Evolutionary conservation across 345 rosid genomes (phyloP).

Genomic region (Salix koriyanagi): DNA sequence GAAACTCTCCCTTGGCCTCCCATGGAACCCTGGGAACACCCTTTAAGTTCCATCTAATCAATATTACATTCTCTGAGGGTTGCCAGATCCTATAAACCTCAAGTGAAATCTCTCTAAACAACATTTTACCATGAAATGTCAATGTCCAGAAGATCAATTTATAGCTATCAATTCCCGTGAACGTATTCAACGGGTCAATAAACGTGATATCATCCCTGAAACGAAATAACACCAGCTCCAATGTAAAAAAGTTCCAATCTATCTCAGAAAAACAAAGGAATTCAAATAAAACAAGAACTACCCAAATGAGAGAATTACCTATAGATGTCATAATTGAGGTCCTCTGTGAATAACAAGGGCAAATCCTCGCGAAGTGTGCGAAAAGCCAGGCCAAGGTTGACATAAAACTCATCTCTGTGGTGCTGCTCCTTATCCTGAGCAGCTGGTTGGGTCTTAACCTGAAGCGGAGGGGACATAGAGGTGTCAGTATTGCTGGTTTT

Average conservation of each 20-base stretch:
- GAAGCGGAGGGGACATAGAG: conserved; percentile 24
- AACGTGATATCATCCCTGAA: conserved; percentile 83
- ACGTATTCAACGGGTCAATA: conserved; percentile 68
- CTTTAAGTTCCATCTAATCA: conserved; percentile 85
- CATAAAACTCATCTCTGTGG: conserved; percentile 58
- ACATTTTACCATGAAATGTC: conserved; percentile 79
- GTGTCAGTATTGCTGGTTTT: neutral
- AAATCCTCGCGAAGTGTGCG: conserved; percentile 84
- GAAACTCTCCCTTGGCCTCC: conserved; percentile 93
- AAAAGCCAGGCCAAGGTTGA: conserved; percentile 78
- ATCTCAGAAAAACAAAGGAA: conserved; percentile 1
- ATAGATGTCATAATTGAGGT: conserved; percentile 81
- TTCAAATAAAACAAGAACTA: neutral
- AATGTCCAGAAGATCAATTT: conserved; percentile 86
- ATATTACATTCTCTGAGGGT: conserved; percentile 89
- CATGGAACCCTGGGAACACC: conserved; percentile 93
- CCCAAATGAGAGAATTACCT: conserved; percentile 50
- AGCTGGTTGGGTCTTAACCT: conserved; percentile 32
- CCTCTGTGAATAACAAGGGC: conserved; percentile 66
- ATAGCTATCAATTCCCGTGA: conserved; percentile 79
- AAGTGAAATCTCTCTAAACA: conserved; percentile 73
- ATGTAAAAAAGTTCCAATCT: neutral
- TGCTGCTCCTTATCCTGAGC: conserved; percentile 33
- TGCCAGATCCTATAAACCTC: conserved; percentile 88
- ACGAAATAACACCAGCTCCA: conserved; percentile 2